Conservation (phyloP, 441 rosid species). For the Erodium moschatum region DNA sequence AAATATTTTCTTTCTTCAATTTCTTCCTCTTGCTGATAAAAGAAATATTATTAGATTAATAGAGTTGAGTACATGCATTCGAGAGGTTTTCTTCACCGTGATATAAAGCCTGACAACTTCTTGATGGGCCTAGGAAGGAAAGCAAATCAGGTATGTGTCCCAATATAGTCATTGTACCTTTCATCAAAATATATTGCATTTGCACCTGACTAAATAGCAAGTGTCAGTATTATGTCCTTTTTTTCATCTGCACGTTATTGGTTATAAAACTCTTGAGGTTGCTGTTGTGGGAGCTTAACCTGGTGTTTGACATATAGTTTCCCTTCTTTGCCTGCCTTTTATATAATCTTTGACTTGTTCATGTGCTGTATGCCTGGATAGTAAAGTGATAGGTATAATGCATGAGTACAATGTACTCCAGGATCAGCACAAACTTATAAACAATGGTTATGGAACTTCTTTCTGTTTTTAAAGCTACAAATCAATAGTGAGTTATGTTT, state of each 20-base stretch:
- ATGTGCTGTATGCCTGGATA: neutral
- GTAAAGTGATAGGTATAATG: neutral
- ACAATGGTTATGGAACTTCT: neutral
- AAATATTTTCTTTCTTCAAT: neutral
- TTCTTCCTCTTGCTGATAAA: neutral
- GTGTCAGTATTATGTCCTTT: neutral
- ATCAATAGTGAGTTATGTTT: neutral
- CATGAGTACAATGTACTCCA: neutral
- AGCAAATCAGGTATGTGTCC: conserved; percentile 69
- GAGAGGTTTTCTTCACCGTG: conserved; percentile 96
- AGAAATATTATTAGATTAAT: conserved; percentile 45
- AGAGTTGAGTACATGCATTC: conserved; percentile 98
- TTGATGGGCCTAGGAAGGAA: conserved; percentile 96
- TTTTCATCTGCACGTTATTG: neutral
- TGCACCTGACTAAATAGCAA: neutral
- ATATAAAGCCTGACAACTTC: conserved; percentile 96
- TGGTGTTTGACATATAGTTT: neutral
- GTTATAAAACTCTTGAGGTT: neutral
- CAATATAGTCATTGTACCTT: neutral
- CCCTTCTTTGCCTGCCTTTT: neutral
- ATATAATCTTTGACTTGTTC: neutral
- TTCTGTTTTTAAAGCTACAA: neutral
- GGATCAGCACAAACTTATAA: neutral
- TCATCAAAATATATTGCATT: neutral
- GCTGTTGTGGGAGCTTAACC: neutral